These are phyloP conservation scores for Auriscalpium orientale DNA, from an alignment of 768 basidiomycete species.

Conservation along the genomic window DNA sequence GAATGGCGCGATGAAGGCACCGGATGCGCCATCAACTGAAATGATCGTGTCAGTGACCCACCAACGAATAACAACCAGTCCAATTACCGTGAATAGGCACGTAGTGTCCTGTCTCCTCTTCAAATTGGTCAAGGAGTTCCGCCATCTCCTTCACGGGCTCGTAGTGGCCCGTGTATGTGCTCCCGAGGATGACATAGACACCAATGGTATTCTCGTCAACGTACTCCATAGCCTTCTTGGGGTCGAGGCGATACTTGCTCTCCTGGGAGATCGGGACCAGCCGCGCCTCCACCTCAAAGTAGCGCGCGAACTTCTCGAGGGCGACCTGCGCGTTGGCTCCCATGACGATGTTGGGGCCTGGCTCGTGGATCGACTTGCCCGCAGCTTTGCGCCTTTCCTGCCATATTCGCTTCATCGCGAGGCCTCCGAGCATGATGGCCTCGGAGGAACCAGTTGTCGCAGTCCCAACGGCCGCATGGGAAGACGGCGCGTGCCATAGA, in stretches of 20 bases:
- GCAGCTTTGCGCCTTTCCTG: conserved; percentile 56
- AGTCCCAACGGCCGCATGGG: conserved; percentile 51
- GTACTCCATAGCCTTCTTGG: conserved; percentile 53
- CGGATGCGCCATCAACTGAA: conserved; percentile 51
- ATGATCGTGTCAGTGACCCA: conserved; percentile 3
- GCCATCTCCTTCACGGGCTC: conserved; percentile 86
- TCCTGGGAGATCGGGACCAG: conserved; percentile 58
- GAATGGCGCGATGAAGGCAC: conserved; percentile 58
- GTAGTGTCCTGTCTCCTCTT: conserved; percentile 33
- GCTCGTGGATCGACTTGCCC: conserved; percentile 61
- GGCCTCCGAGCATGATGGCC: conserved; percentile 64
- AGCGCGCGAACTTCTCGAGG: conserved; percentile 62
- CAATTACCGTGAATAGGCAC: conserved; percentile 34
- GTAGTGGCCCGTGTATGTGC: conserved; percentile 50
- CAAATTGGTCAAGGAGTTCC: conserved; percentile 55
- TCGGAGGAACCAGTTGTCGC: conserved; percentile 67
- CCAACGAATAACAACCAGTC: neutral
- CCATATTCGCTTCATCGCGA: conserved; percentile 70
- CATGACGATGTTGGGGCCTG: conserved; percentile 59
- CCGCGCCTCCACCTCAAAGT: conserved; percentile 58
- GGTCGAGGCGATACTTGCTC: conserved; percentile 72
- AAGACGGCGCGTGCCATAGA: conserved; percentile 57
- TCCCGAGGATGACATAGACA: conserved; percentile 51
- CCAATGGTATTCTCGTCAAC: conserved; percentile 71
- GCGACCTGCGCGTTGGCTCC: conserved; percentile 66